Evolutionary conservation across 1,284 basidiomycete genomes (phyloP).

Genomic region (Puccinia novopanici): DNA sequence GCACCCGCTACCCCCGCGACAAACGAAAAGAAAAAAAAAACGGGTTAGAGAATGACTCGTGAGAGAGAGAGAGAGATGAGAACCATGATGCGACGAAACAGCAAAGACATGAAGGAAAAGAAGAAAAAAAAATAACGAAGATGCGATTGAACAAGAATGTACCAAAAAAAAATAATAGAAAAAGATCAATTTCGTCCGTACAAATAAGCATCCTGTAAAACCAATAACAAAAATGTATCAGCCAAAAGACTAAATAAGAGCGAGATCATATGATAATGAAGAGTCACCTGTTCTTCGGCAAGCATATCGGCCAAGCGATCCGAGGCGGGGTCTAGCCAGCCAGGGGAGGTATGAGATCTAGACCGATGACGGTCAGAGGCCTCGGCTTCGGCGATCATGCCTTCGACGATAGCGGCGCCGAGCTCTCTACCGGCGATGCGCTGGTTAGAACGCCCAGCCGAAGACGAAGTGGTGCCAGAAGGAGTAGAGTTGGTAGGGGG

Average conservation of each 20-base stretch:
- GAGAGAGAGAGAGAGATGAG: not conserved
- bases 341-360: slow-evolving; percentile 61
- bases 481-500: too few relatives aligned
- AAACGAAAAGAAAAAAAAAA: not conserved
- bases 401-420: slow-evolving; percentile 28
- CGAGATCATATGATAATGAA: too few relatives aligned
- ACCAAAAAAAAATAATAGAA: not conserved
- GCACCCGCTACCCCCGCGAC: not conserved
- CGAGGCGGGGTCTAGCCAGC: slow-evolving; percentile 62
- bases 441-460: not conserved
- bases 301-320: slow-evolving; percentile 56
- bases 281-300: slow-evolving; percentile 55
- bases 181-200: not conserved
- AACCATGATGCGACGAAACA: too few relatives aligned
- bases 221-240: not conserved
- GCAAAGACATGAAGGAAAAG: too few relatives aligned
- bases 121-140: too few relatives aligned
- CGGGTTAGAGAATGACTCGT: too few relatives aligned
- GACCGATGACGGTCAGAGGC: slow-evolving; percentile 55
- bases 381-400: slow-evolving; percentile 55
- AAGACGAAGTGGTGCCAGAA: not conserved
- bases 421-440: slow-evolving; percentile 6
- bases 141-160: not conserved
- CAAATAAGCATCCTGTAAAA: slow-evolving; percentile 5
- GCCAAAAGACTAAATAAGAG: not conserved